phyloP scores from a whole-genome alignment of 2,329 filamentous ascomycete species.

The Ophioceras dolichostomum region DNA sequence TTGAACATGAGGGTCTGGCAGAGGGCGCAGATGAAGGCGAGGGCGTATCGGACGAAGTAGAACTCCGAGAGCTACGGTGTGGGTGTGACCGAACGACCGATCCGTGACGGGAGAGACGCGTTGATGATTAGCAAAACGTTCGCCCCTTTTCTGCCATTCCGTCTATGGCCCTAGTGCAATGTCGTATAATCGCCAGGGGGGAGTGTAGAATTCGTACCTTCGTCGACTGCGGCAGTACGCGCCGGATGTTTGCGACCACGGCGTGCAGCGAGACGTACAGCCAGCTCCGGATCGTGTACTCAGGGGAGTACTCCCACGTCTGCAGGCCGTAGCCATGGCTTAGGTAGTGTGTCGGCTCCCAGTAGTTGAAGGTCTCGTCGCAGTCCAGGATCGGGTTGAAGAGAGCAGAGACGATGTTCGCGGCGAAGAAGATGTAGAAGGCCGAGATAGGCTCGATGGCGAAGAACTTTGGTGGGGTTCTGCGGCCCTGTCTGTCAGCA shows the following conservation, averaged over 20 bases:
- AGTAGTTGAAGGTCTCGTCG: constrained; percentile 98
- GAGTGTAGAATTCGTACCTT: constrained; percentile 32
- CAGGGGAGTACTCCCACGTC: constrained; percentile 97
- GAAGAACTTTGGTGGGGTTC: constrained; percentile 38
- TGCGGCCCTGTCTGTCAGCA: constrained; percentile 12
- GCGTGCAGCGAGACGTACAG: constrained; percentile 77
- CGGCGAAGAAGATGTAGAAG: constrained; percentile 68
- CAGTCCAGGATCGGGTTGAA: constrained; percentile 94
- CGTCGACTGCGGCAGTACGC: constrained; percentile 47
- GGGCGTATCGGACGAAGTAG: constrained; percentile 66
- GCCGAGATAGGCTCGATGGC: constrained; percentile 60
- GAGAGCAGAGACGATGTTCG: constrained; percentile 63
- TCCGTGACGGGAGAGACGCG: no score
- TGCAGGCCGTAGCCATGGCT: constrained; percentile 86
- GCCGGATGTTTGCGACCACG: constrained; percentile 51
- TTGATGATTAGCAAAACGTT: no score
- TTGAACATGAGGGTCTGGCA: constrained; percentile 76
- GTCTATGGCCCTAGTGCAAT: no score
- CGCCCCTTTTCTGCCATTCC: no score
- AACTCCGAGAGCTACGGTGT: constrained; percentile 66
- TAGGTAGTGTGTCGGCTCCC: constrained; percentile 93
- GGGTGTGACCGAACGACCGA: no score
- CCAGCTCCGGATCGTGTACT: constrained; percentile 93
- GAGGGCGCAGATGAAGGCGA: constrained; percentile 66
- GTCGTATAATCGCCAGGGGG: no score